phyloP scores from a whole-genome alignment of 2,329 filamentous ascomycete genomes.

The Colletotrichum caudatum region DNA sequence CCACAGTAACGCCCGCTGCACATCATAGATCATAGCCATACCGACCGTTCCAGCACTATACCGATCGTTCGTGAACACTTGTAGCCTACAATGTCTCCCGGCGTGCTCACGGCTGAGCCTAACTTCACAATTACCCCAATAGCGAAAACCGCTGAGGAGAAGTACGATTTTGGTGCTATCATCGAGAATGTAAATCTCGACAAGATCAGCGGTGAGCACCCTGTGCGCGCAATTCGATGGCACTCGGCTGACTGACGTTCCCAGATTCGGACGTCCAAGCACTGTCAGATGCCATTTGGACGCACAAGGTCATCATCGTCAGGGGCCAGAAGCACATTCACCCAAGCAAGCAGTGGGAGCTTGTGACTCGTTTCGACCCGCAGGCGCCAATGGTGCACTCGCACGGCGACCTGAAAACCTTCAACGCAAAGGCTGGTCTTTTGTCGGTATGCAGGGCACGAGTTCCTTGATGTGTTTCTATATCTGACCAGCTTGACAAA shows the following conservation, averaged over 20 bases:
- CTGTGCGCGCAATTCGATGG: background rate
- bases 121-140: conserved; percentile 38
- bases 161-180: conserved; percentile 53
- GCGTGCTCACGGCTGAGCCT: background rate
- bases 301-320: conserved; percentile 57
- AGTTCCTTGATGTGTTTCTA: background rate
- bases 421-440: conserved; percentile 55
- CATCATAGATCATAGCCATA: background rate
- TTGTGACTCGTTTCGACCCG: conserved; percentile 58
- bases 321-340: conserved; percentile 56
- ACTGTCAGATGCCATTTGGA: conserved; percentile 57
- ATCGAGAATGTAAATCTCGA: conserved; percentile 54
- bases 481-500: background rate
- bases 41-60: background rate
- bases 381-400: conserved; percentile 55
- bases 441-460: conserved; percentile 47
- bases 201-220: conserved; percentile 48
- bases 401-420: conserved; percentile 56
- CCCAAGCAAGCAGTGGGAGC: conserved; percentile 59
- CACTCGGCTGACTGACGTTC: background rate
- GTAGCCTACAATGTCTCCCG: conserved; percentile 15
- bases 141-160: conserved; percentile 48
- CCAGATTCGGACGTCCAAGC: conserved; percentile 52
- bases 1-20: background rate
- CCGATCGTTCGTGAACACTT: background rate